A percentile compares a stretch with the other conserved stretches of the same genome.
Evolutionary conservation across 441 rosid species (phyloP).

Genomic region (Populus tomentosa): DNA sequence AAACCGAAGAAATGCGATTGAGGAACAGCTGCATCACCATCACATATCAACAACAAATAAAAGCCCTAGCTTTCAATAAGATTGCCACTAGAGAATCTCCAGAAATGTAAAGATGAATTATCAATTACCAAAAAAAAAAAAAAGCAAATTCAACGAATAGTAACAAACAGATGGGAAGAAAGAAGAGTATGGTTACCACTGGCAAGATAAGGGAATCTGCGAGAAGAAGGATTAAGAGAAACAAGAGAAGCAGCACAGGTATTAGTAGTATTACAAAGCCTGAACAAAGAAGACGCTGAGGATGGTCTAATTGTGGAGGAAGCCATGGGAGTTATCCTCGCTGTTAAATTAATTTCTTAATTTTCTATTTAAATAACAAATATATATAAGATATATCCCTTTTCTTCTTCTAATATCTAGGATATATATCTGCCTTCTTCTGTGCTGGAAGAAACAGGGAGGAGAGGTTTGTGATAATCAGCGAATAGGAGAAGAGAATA

Average conservation of each 20-base stretch:
- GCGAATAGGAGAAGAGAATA: not conserved
- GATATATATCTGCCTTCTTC: not conserved
- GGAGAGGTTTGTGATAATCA: not conserved
- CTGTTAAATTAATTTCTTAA: slow-evolving; percentile 23
- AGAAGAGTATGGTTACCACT: slow-evolving; percentile 26
- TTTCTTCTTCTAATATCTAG: not conserved
- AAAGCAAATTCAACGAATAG: not conserved
- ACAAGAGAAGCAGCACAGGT: slow-evolving; percentile 25
- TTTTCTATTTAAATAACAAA: too few species aligned
- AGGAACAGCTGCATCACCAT: slow-evolving; percentile 45
- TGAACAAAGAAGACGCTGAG: slow-evolving; percentile 31
- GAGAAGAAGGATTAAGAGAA: slow-evolving; percentile 31
- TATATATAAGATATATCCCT: too few species aligned
- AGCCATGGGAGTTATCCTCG: slow-evolving; percentile 66
- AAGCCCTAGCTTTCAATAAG: not conserved
- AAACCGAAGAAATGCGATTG: slow-evolving; percentile 47
- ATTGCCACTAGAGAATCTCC: not conserved
- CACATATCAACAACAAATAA: not conserved
- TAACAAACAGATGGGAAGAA: not conserved
- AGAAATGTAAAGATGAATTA: not conserved
- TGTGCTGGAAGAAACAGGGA: not conserved
- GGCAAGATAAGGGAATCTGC: slow-evolving; percentile 42
- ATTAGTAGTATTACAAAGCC: not conserved
- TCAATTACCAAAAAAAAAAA: not conserved
- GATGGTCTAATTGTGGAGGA: slow-evolving; percentile 64